phyloP scores from a whole-genome alignment of 169 alveolate species.

The Plasmodium billcollinsi region DNA sequence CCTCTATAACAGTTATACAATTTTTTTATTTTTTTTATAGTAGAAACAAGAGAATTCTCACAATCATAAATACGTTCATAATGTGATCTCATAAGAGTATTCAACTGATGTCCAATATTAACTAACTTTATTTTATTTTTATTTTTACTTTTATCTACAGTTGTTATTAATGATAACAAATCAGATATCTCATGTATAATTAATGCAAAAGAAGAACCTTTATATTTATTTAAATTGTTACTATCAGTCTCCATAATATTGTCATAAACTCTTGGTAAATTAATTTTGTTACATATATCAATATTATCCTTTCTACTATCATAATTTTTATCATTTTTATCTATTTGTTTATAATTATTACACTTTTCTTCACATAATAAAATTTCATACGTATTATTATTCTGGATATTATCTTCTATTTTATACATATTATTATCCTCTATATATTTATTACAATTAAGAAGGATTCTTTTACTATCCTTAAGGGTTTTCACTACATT shows the following conservation, averaged over 20 bases:
- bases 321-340: neutral
- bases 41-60: constrained; percentile 1
- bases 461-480: neutral
- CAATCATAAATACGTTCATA: constrained; percentile 30
- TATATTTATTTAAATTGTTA: neutral
- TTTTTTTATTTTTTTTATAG: constrained; percentile 18
- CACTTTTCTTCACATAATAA: neutral
- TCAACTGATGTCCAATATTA: constrained; percentile 25
- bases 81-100: constrained; percentile 37
- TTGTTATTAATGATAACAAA: constrained; percentile 1
- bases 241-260: neutral
- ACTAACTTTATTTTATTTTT: constrained; percentile 28
- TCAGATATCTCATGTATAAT: constrained; percentile 47
- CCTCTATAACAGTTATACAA: constrained; percentile 23
- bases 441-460: neutral
- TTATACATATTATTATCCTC: neutral
- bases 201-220: constrained; percentile 26
- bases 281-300: too few species aligned
- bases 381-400: too few species aligned
- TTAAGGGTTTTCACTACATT: neutral
- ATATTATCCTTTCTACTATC: too few species aligned
- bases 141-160: constrained; percentile 22
- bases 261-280: too few species aligned
- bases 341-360: neutral
- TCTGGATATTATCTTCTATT: neutral